Conservation (phyloP, 1,284 basidiomycete genomes). For the Clitocybe nebularis region DNA sequence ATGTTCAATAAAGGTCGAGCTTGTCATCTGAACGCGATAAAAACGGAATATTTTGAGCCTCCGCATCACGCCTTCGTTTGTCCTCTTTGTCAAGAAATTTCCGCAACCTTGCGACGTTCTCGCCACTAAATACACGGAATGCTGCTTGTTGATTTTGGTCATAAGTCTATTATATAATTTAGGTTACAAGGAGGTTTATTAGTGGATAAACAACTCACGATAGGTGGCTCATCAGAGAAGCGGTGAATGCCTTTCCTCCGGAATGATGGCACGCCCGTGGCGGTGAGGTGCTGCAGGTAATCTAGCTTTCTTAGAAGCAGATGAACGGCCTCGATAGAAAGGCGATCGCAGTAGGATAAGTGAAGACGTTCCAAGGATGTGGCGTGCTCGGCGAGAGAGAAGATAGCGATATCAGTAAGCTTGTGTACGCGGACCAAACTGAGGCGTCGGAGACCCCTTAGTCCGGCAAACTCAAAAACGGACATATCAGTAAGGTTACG, state of each 20-base stretch:
- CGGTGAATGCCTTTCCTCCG: slow-evolving; percentile 68
- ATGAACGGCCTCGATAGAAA: slow-evolving; percentile 79
- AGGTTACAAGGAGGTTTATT: slow-evolving; percentile 11
- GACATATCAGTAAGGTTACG: slow-evolving; percentile 81
- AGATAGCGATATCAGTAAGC: slow-evolving; percentile 64
- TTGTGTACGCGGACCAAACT: slow-evolving; percentile 75
- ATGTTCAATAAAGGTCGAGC: slow-evolving; percentile 52
- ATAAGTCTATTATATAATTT: slow-evolving; percentile 31
- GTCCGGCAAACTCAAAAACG: slow-evolving; percentile 75
- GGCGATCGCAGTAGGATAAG: slow-evolving; percentile 82
- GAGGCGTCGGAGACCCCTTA: slow-evolving; percentile 74
- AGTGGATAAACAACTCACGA: slow-evolving; percentile 46
- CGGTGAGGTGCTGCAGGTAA: slow-evolving; percentile 72
- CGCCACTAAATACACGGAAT: slow-evolving; percentile 82
- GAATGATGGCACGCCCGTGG: slow-evolving; percentile 82
- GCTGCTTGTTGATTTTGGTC: slow-evolving; percentile 63
- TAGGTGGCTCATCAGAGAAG: slow-evolving; percentile 77
- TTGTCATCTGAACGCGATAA: slow-evolving; percentile 56
- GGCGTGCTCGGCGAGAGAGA: slow-evolving; percentile 63
- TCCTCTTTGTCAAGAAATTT: slow-evolving; percentile 65
- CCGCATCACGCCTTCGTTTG: slow-evolving; percentile 48
- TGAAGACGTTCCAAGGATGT: slow-evolving; percentile 79
- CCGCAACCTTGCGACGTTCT: slow-evolving; percentile 65
- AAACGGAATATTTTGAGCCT: slow-evolving; percentile 56
- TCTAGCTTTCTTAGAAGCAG: slow-evolving; percentile 63